Percentiles rank a stretch among this genome's conserved stretches.
Evolutionary conservation across 2,329 filamentous ascomycete genomes (phyloP).

Genomic region (Xylogone sp.): DNA sequence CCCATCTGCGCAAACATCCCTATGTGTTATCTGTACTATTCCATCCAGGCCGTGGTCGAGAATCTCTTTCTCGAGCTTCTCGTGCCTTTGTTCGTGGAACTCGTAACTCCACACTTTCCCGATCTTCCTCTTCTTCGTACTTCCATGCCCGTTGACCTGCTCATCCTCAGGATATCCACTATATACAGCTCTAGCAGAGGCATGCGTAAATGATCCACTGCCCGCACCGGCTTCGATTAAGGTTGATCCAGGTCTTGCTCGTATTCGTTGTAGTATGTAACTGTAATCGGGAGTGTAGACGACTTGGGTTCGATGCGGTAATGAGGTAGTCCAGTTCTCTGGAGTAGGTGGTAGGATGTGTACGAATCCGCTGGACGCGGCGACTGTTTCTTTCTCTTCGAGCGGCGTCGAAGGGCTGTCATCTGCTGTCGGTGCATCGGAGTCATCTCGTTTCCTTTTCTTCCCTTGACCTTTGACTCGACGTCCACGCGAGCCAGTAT

Average conservation of each 20-base stretch:
- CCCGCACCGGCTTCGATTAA: slow-evolving; percentile 80
- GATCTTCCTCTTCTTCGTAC: slow-evolving; percentile 33
- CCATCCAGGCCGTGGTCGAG: slow-evolving; percentile 60
- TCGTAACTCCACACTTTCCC: slow-evolving; percentile 82
- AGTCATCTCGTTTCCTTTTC: slow-evolving; percentile 39
- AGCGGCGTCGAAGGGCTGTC: slow-evolving; percentile 26
- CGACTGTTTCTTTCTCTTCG: slow-evolving; percentile 44
- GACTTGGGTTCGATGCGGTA: slow-evolving; percentile 80
- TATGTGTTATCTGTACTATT: slow-evolving; percentile 69
- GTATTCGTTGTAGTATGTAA: slow-evolving; percentile 74
- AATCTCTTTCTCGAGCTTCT: slow-evolving; percentile 67
- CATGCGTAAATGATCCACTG: slow-evolving; percentile 81
- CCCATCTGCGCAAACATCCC: slow-evolving; percentile 74
- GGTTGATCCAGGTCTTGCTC: slow-evolving; percentile 66
- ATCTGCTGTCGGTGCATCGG: slow-evolving; percentile 17
- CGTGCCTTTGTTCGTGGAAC: slow-evolving; percentile 69
- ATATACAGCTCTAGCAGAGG: slow-evolving; percentile 71
- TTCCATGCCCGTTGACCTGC: slow-evolving; percentile 26
- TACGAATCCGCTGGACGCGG: slow-evolving; percentile 66
- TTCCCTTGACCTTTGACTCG: slow-evolving; percentile 60
- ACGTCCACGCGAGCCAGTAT: slow-evolving; percentile 83
- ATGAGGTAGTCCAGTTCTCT: slow-evolving; percentile 75
- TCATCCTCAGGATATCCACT: slow-evolving; percentile 55
- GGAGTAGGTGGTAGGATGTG: slow-evolving; percentile 77
- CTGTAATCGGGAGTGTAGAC: slow-evolving; percentile 87